phyloP scores from a whole-genome alignment of 2,329 filamentous ascomycete genomes.

The Epicoccum nigrum region DNA sequence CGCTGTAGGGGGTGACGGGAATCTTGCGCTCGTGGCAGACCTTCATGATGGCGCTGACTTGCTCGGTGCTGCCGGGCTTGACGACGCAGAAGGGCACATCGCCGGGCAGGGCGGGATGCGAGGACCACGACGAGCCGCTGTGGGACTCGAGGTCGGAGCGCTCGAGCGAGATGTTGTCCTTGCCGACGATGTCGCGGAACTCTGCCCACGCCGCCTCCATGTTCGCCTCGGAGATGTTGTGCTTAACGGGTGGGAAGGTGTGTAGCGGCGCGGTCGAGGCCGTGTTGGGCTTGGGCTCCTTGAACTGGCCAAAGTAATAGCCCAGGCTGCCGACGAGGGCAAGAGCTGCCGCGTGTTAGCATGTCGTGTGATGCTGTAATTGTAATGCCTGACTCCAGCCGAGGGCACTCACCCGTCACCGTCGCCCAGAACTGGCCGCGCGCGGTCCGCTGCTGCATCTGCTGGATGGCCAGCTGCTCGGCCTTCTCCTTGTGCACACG shows the following conservation, averaged over 20 bases:
- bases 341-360: constrained; percentile 51
- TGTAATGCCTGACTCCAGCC: background rate
- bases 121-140: constrained; percentile 68
- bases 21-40: constrained; percentile 81
- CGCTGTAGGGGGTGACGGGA: constrained; percentile 85
- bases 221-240: constrained; percentile 62
- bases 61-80: constrained; percentile 77
- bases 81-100: constrained; percentile 68
- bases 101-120: constrained; percentile 51
- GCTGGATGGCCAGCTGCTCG: constrained; percentile 55
- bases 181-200: constrained; percentile 65
- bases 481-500: constrained; percentile 64
- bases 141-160: constrained; percentile 61
- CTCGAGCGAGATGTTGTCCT: constrained; percentile 67
- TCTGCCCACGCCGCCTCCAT: constrained; percentile 70
- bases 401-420: constrained; percentile 27
- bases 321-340: constrained; percentile 58
- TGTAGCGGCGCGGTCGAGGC: constrained; percentile 65
- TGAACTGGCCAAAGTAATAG: constrained; percentile 62
- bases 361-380: no score
- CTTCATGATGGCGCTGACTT: constrained; percentile 88
- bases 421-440: constrained; percentile 47
- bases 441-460: constrained; percentile 33
- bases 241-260: constrained; percentile 55
- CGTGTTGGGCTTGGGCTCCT: constrained; percentile 53